Evolutionary conservation across 1,139 yeast species (phyloP), one percentile per base, ranked within the genome.

Genomic region (Diutina sp.): DNA sequence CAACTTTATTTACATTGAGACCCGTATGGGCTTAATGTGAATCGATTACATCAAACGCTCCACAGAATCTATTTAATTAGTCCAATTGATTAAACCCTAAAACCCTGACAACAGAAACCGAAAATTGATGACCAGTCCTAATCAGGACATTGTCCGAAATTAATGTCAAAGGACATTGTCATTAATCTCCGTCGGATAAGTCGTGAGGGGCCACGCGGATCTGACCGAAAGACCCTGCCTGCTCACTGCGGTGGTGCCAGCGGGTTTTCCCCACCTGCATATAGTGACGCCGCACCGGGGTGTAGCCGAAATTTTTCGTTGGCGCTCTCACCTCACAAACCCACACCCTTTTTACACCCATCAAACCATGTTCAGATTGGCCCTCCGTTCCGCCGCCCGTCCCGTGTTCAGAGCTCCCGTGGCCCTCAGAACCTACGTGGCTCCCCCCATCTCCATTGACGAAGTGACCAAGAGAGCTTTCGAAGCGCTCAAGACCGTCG

Each of bases 401-500:
- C 71, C 75, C 57, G 65, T 65, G 55, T 60, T 68, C 60, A 71
- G 72, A 65, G 63, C 69, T 55, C 64, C 72, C 51, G 58, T 66
- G 47, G 38, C 46, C 30, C 21, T 51, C 35, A 38, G 47, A 66
- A 69, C 55, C 64, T 76, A 76, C 63, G 79, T 78, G 55, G 76
- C 69, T 59, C 74, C 79, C 56, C 79, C 80, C 60, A 74, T 76
- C 66, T 61, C 74, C 60, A 76, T 69, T 63, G 80, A 75, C 35
- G 80, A 76, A 69, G 79, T 76, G 57, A 69, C 77, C 60, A 66
- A 69, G 60, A 72, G 80, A 65, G 78, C 80, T 50, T 72, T 76
- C 60, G 80, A 76, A 65, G 80, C 80, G 32, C 76, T 76, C 62
- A 76, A 75, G 67, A 76, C 80, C 52, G 79, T 76, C 59, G 78